Percentiles rank a stretch among this genome's conserved stretches.
Evolutionary conservation across 257 asterid species (phyloP).

Genomic region (Pogostemon cablin): DNA sequence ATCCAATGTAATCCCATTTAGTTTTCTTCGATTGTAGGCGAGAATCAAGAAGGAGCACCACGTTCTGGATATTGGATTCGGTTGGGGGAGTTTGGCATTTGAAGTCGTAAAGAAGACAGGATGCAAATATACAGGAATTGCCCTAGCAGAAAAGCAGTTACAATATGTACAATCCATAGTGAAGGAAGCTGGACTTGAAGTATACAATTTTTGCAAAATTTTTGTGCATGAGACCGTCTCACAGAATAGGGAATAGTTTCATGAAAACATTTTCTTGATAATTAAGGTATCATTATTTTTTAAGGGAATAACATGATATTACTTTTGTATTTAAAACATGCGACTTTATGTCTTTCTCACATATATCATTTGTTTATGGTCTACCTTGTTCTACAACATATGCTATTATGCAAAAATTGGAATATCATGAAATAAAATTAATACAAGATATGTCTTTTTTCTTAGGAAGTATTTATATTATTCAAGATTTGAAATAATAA

Average conservation of each 20-base stretch:
- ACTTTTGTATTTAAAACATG: too few species aligned
- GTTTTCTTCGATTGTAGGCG: constrained; percentile 40
- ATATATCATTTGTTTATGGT: too few species aligned
- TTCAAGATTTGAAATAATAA: too few species aligned
- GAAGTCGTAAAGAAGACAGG: constrained; percentile 66
- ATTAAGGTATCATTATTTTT: background rate
- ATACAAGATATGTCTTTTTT: too few species aligned
- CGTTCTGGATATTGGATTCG: constrained; percentile 70
- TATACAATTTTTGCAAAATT: background rate
- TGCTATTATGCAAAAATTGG: too few species aligned
- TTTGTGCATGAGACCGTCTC: too few species aligned
- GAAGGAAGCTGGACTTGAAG: constrained; percentile 66
- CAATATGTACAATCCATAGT: constrained; percentile 54
- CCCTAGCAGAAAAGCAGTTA: constrained; percentile 61
- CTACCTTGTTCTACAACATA: too few species aligned
- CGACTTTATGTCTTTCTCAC: too few species aligned
- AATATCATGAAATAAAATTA: background rate
- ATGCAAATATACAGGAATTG: constrained; percentile 74
- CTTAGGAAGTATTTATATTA: too few species aligned
- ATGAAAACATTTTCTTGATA: too few species aligned
- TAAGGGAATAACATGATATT: too few species aligned
- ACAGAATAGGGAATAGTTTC: too few species aligned
- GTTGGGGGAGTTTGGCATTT: constrained; percentile 72
- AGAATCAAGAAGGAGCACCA: constrained; percentile 55
- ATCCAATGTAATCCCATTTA: background rate